phyloP scores from a whole-genome alignment of 495 filamentous ascomycete genomes.

The Glonium stellatum region DNA sequence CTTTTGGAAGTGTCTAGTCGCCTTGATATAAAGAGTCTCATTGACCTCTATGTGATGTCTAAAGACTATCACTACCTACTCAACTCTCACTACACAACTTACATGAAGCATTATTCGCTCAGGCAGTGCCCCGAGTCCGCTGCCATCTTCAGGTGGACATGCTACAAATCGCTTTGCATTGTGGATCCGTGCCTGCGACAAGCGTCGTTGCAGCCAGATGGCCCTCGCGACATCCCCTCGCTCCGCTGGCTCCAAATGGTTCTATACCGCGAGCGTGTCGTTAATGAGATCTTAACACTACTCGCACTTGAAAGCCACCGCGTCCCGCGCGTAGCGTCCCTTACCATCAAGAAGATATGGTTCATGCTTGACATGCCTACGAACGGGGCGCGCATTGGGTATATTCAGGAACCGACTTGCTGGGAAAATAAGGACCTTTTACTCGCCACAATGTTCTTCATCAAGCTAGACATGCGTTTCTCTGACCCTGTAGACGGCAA shows the following conservation, averaged over 20 bases:
- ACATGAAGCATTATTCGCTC: slow-evolving; percentile 41
- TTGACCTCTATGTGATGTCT: slow-evolving; percentile 52
- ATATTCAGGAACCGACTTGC: slow-evolving; percentile 43
- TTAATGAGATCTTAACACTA: slow-evolving; percentile 49
- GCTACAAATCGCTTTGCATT: slow-evolving; percentile 48
- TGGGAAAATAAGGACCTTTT: slow-evolving; percentile 51
- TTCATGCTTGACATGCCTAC: slow-evolving; percentile 56
- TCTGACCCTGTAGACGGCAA: slow-evolving; percentile 44
- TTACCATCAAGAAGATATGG: slow-evolving; percentile 53
- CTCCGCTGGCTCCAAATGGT: slow-evolving; percentile 51
- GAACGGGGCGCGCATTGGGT: slow-evolving; percentile 41
- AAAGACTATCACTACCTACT: slow-evolving; percentile 49
- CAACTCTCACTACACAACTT: slow-evolving; percentile 38
- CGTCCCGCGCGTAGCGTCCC: slow-evolving; percentile 40
- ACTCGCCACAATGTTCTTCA: slow-evolving; percentile 48
- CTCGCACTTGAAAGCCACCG: slow-evolving; percentile 47
- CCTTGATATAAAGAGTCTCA: slow-evolving; percentile 44
- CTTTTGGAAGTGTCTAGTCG: slow-evolving; percentile 44
- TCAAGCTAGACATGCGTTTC: slow-evolving; percentile 57
- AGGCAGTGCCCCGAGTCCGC: slow-evolving; percentile 41
- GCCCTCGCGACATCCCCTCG: slow-evolving; percentile 39
- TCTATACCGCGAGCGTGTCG: slow-evolving; percentile 40
- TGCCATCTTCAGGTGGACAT: slow-evolving; percentile 44
- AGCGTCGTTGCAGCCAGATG: slow-evolving; percentile 12
- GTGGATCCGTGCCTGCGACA: slow-evolving; percentile 39